Evolutionary conservation across 2,329 filamentous ascomycete genomes (phyloP).

Genomic region (Amphichorda felina): DNA sequence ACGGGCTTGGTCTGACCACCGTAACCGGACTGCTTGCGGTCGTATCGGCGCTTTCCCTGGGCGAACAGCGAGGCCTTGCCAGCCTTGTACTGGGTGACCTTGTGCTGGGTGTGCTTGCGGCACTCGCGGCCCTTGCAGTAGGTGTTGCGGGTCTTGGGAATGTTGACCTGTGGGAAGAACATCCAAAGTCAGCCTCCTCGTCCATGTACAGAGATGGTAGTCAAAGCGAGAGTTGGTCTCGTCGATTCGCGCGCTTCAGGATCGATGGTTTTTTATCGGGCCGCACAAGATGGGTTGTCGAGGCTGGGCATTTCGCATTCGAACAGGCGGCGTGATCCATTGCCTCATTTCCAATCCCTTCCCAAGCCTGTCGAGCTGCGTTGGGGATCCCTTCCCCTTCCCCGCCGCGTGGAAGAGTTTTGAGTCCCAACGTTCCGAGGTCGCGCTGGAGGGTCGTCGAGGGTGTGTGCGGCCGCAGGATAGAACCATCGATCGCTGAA

Average conservation of each 20-base stretch:
- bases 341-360: too few species aligned
- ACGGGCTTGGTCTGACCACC: constrained; percentile 99
- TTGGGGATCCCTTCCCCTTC: neutral
- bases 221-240: neutral
- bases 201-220: neutral
- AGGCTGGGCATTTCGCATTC: constrained; percentile 4
- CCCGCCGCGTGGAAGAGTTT: too few species aligned
- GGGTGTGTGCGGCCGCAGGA: too few species aligned
- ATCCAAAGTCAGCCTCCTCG: neutral
- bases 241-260: neutral
- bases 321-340: constrained; percentile 13
- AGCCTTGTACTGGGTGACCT: constrained; percentile 95
- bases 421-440: too few species aligned
- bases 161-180: constrained; percentile 62
- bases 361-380: neutral
- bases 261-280: constrained; percentile 1
- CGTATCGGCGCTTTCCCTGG: constrained; percentile 99
- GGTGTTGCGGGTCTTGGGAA: constrained; percentile 94
- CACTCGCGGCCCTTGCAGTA: constrained; percentile 96
- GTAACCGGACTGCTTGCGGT: constrained; percentile 98
- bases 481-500: constrained; percentile 4
- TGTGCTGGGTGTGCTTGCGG: constrained; percentile 84
- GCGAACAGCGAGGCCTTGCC: constrained; percentile 93
- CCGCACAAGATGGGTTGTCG: neutral
- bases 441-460: too few species aligned